Percentiles rank a stretch among this genome's conserved stretches.
These are phyloP conservation scores for Aspergillus tamarii DNA, from an alignment of 2,329 filamentous ascomycete genomes.

Conservation along the genomic window DNA sequence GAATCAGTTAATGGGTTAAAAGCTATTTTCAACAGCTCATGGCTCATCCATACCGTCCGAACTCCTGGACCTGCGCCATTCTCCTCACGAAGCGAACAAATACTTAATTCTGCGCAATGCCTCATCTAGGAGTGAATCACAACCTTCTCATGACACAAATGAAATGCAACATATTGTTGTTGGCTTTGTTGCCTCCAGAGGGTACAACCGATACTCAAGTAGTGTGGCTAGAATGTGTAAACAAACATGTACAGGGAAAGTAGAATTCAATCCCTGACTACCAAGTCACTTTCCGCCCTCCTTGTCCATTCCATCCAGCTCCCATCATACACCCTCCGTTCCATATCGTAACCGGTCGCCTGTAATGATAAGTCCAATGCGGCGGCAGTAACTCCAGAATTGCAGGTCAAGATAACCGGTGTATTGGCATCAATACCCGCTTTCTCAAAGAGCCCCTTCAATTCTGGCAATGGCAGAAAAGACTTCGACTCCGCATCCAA, in stretches of 20 bases:
- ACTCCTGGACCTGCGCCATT: no score
- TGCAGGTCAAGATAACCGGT: constrained; percentile 31
- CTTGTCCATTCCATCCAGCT: constrained; percentile 37
- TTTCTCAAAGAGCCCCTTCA: constrained; percentile 18
- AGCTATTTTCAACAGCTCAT: no score
- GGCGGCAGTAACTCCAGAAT: constrained; percentile 35
- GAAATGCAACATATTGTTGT: no score
- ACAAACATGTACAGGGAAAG: not conserved
- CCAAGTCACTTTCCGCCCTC: constrained; percentile 19
- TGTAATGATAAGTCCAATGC: constrained; percentile 29
- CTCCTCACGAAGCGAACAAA: no score
- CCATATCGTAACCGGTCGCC: constrained; percentile 22
- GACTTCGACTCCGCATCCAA: constrained; percentile 17
- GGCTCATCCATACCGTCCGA: no score
- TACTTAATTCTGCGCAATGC: no score
- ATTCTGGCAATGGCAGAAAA: constrained; percentile 15
- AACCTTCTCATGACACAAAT: no score
- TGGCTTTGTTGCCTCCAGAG: no score
- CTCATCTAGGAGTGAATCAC: no score
- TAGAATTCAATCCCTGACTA: constrained; percentile 2
- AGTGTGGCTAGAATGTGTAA: not conserved
- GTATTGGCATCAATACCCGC: constrained; percentile 20
- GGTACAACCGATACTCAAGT: no score
- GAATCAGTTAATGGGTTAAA: no score
- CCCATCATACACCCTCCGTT: constrained; percentile 33